These are phyloP conservation scores for Pichia nakasei DNA, from an alignment of 805 yeast genomes.

Conservation along the genomic window DNA sequence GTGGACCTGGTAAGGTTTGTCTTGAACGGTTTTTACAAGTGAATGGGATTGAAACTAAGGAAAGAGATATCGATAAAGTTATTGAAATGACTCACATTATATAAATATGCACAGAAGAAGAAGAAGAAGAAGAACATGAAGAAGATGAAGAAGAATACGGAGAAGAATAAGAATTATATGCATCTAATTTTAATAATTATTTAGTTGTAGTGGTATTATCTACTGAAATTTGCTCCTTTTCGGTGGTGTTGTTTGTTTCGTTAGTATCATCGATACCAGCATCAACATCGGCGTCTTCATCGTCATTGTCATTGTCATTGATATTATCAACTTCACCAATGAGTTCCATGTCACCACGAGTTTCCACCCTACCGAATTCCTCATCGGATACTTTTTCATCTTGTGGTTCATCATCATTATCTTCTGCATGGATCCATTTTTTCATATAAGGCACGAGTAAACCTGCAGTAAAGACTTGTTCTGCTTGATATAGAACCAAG, in stretches of 20 bases:
- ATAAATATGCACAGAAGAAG: too few species aligned
- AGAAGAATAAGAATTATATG: too few species aligned
- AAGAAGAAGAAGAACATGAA: too few species aligned
- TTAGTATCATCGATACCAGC: neutral
- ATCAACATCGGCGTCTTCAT: neutral
- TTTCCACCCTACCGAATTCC: neutral
- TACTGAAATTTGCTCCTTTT: too few species aligned
- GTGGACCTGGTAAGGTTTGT: conserved; percentile 3
- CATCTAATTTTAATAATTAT: too few species aligned
- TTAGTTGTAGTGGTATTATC: too few species aligned
- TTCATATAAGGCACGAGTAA: conserved; percentile 57
- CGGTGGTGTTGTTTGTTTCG: too few species aligned
- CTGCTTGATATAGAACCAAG: conserved; percentile 76
- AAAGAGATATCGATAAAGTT: conserved; percentile 1
- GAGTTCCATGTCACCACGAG: too few species aligned
- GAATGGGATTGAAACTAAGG: neutral
- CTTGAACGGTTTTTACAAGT: neutral
- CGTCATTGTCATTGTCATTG: neutral
- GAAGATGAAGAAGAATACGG: too few species aligned
- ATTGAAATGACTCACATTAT: neutral
- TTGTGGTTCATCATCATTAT: neutral
- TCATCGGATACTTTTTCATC: neutral
- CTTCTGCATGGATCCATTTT: conserved; percentile 47
- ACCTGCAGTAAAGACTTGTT: conserved; percentile 79
- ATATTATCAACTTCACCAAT: neutral